These are phyloP conservation scores for Penicillium sp. DNA, from an alignment of 2,329 filamentous ascomycete species.

Conservation along the genomic window DNA sequence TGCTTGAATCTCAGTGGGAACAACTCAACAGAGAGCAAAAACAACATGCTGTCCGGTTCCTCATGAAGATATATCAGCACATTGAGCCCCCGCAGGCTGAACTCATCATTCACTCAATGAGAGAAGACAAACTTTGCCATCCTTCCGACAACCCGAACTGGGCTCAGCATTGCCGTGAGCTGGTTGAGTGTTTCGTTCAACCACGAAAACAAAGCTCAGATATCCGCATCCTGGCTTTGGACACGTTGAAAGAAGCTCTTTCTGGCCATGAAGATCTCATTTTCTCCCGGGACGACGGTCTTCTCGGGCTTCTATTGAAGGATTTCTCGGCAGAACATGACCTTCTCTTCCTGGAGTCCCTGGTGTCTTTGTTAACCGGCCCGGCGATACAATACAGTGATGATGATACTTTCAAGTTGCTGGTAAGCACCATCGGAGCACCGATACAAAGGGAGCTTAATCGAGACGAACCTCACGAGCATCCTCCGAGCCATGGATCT, in stretches of 20 bases:
- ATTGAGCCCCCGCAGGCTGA: conserved; percentile 41
- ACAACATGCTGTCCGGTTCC: conserved; percentile 35
- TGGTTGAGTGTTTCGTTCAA: conserved; percentile 40
- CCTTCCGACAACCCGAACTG: conserved; percentile 32
- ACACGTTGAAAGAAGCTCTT: conserved; percentile 41
- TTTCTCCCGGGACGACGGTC: conserved; percentile 33
- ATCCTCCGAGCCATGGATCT: conserved; percentile 34
- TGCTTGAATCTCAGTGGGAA: conserved; percentile 39
- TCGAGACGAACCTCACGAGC: conserved; percentile 37
- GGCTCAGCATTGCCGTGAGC: conserved; percentile 33
- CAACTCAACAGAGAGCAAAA: conserved; percentile 37
- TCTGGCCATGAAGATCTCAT: conserved; percentile 29
- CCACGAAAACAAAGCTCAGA: conserved; percentile 39
- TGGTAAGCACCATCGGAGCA: conserved; percentile 35
- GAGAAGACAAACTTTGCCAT: conserved; percentile 34
- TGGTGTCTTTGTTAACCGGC: conserved; percentile 41
- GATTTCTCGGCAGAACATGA: conserved; percentile 40
- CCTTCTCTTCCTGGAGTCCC: conserved; percentile 38
- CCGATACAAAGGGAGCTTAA: conserved; percentile 37
- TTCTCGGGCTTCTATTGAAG: conserved; percentile 34
- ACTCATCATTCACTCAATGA: conserved; percentile 36
- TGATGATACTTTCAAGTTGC: conserved; percentile 31
- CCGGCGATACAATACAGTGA: conserved; percentile 30
- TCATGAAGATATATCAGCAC: conserved; percentile 36
- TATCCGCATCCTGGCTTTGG: conserved; percentile 40